Conservation (phyloP, 352 stramenopile genomes). For the Phytophthora multivora region DNA sequence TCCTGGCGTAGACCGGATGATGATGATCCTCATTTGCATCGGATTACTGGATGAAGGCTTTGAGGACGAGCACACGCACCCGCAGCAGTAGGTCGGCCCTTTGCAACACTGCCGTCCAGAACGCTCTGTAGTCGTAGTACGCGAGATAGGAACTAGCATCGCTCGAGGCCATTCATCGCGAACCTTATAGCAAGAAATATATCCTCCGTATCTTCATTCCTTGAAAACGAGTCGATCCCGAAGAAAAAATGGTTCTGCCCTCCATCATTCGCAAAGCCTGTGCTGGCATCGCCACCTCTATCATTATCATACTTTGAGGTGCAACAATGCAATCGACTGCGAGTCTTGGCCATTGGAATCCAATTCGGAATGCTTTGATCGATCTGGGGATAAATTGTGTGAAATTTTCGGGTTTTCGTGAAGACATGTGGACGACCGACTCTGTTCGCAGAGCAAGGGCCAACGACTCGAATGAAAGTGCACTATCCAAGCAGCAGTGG, state of each 20-base stretch:
- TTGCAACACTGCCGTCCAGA: not conserved
- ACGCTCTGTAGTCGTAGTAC: not conserved
- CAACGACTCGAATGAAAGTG: slow-evolving; percentile 1
- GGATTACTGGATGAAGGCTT: slow-evolving; percentile 39
- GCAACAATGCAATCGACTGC: too few species aligned
- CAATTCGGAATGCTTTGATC: too few species aligned
- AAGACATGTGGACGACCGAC: slow-evolving; percentile 15
- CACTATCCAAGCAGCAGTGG: slow-evolving; percentile 7
- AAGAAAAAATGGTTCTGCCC: slow-evolving; percentile 12
- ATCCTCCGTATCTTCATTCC: slow-evolving; percentile 12
- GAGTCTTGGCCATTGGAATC: not conserved
- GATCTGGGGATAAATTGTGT: slow-evolving; percentile 2
- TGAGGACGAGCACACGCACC: slow-evolving; percentile 31
- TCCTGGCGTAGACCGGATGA: slow-evolving; percentile 41
- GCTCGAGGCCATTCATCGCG: slow-evolving; percentile 7
- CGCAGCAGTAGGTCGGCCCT: slow-evolving; percentile 12
- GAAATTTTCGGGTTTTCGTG: slow-evolving; percentile 7
- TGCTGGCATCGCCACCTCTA: not conserved
- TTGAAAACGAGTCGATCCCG: not conserved
- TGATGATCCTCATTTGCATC: slow-evolving; percentile 52
- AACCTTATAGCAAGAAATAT: slow-evolving; percentile 17
- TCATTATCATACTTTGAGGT: too few species aligned
- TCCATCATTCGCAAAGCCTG: slow-evolving; percentile 1
- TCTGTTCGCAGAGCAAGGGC: not conserved
- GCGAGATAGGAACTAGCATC: slow-evolving; percentile 4